A percentile compares a stretch with the other conserved stretches of the same genome.
Evolutionary conservation across 1,139 yeast genomes (phyloP).

Genomic region (Pichia sp.): DNA sequence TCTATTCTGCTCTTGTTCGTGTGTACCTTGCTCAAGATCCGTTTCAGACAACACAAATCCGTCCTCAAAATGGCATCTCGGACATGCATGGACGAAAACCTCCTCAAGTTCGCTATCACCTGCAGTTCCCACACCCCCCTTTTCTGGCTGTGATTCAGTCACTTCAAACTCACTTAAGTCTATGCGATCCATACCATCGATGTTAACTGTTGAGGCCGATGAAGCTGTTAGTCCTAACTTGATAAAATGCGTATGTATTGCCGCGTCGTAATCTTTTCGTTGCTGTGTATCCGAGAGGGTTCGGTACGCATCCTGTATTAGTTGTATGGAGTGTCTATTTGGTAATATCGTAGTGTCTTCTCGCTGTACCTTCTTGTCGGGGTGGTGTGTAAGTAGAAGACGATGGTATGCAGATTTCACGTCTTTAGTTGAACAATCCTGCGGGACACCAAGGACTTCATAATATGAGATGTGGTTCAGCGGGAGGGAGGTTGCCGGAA

Average conservation of each 20-base stretch:
- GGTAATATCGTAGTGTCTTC: background rate
- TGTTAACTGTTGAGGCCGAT: slow-evolving; percentile 1
- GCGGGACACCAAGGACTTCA: slow-evolving; percentile 47
- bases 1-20: background rate
- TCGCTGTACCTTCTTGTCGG: slow-evolving; percentile 51
- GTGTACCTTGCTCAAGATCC: slow-evolving; percentile 51
- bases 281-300: slow-evolving; percentile 40
- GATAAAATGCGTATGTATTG: slow-evolving; percentile 38
- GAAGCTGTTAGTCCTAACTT: slow-evolving; percentile 39
- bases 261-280: slow-evolving; percentile 47
- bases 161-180: slow-evolving; percentile 37
- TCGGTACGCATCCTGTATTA: slow-evolving; percentile 58
- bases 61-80: slow-evolving; percentile 57
- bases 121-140: background rate
- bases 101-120: slow-evolving; percentile 26
- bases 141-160: slow-evolving; percentile 18
- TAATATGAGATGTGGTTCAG: slow-evolving; percentile 37
- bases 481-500: background rate
- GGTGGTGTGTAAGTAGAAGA: slow-evolving; percentile 62
- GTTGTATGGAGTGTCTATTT: slow-evolving; percentile 15
- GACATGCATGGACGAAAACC: slow-evolving; percentile 57
- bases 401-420: slow-evolving; percentile 60
- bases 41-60: slow-evolving; percentile 59
- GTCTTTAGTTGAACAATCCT: slow-evolving; percentile 37
- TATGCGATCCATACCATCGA: slow-evolving; percentile 16